Percentiles rank a stretch among this genome's conserved stretches.
These are phyloP conservation scores for Metschnikowia henanensis DNA, from an alignment of 805 yeast species.

Conservation along the genomic window DNA sequence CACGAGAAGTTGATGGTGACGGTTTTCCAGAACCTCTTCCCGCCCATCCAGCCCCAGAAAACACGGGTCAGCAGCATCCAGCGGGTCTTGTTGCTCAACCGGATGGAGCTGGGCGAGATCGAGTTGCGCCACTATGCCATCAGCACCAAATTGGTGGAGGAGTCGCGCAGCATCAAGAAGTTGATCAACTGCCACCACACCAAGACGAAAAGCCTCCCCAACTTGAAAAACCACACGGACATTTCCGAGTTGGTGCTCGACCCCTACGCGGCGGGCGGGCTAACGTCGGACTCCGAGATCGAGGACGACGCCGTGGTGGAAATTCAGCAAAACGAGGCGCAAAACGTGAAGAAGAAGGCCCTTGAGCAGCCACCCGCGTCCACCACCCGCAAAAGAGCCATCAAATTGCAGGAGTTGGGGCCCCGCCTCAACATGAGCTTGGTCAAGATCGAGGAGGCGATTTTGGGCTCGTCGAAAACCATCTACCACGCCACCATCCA, in stretches of 20 bases:
- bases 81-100: conserved; percentile 82
- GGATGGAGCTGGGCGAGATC: conserved; percentile 69
- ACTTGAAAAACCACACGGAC: conserved; percentile 64
- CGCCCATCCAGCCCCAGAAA: conserved; percentile 85
- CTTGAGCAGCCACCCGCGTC: conserved; percentile 19
- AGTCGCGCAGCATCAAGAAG: conserved; percentile 68
- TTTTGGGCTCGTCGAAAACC: conserved; percentile 82
- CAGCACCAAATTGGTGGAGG: conserved; percentile 81
- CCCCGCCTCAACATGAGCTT: conserved; percentile 80
- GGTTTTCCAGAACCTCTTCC: conserved; percentile 93
- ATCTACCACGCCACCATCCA: conserved; percentile 72
- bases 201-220: conserved; percentile 66
- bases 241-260: conserved; percentile 83
- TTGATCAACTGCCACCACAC: conserved; percentile 61
- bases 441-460: conserved; percentile 87
- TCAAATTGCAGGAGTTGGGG: conserved; percentile 89
- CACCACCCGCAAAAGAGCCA: conserved; percentile 69
- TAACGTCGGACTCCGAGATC: conserved; percentile 89
- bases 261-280: conserved; percentile 75
- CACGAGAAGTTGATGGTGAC: conserved; percentile 84
- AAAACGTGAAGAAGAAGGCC: conserved; percentile 19
- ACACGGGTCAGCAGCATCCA: conserved; percentile 74
- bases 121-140: conserved; percentile 90
- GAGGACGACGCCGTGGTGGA: conserved; percentile 88
- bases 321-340: conserved; percentile 33